Conservation (phyloP, 495 filamentous ascomycete species). For the Immersiella caudata region DNA sequence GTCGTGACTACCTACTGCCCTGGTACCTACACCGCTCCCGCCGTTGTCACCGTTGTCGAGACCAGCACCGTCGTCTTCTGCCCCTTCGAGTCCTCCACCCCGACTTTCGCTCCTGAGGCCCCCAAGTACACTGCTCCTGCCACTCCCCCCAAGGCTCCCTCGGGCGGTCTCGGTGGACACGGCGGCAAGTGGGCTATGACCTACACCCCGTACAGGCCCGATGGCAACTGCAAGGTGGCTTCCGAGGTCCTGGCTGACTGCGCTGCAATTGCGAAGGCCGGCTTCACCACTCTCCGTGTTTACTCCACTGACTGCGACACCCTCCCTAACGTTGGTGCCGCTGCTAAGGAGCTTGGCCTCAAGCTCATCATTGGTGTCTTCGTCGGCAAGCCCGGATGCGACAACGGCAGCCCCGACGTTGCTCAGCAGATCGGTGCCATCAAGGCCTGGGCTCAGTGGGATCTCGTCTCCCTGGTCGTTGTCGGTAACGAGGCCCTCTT, state of each 20-base stretch:
- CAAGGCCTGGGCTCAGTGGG: slow-evolving; percentile 73
- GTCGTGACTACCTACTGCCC: slow-evolving; percentile 65
- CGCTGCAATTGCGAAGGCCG: slow-evolving; percentile 65
- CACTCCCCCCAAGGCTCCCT: slow-evolving; percentile 29
- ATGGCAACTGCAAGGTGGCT: slow-evolving; percentile 68
- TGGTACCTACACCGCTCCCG: slow-evolving; percentile 74
- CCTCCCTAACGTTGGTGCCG: slow-evolving; percentile 71
- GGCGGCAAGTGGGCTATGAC: slow-evolving; percentile 78
- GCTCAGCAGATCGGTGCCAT: slow-evolving; percentile 72
- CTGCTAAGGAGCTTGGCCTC: slow-evolving; percentile 62
- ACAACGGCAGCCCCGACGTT: slow-evolving; percentile 52
- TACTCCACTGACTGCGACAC: slow-evolving; percentile 90
- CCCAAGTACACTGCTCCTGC: slow-evolving; percentile 28
- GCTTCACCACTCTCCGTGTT: slow-evolving; percentile 81
- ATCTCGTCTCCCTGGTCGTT: slow-evolving; percentile 74
- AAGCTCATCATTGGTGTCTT: slow-evolving; percentile 85
- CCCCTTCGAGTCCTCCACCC: slow-evolving; percentile 58
- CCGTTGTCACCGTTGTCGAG: slow-evolving; percentile 67
- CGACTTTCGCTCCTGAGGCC: slow-evolving; percentile 31
- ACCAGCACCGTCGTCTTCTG: slow-evolving; percentile 71
- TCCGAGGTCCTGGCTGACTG: slow-evolving; percentile 66
- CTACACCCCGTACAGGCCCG: slow-evolving; percentile 78
- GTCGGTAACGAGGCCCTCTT: slow-evolving; percentile 90
- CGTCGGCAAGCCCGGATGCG: slow-evolving; percentile 66
- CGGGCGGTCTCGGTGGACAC: slow-evolving; percentile 30